Percentiles rank a stretch among this genome's conserved stretches.
Evolutionary conservation across 495 filamentous ascomycete genomes (phyloP).

Genomic region (Stereocaulon alpinum): DNA sequence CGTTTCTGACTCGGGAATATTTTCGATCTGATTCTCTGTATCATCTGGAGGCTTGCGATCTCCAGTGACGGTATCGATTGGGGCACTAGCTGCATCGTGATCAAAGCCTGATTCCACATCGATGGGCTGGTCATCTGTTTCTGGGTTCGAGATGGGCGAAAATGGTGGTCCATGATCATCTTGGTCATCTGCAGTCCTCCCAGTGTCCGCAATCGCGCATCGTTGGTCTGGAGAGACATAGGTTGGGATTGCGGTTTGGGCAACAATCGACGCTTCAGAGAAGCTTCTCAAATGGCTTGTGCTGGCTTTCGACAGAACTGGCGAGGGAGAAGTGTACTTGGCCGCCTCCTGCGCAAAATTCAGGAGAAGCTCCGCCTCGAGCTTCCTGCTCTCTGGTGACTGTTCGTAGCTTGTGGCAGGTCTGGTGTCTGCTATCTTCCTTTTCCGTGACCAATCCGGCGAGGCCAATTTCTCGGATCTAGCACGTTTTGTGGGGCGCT

Average conservation of each 20-base stretch:
- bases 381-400: slow-evolving; percentile 37
- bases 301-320: not conserved
- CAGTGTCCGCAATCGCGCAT: not conserved
- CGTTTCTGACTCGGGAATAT: not conserved
- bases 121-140: not conserved
- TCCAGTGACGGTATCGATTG: not conserved
- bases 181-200: not conserved
- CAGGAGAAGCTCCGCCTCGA: slow-evolving; percentile 45
- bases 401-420: slow-evolving; percentile 36
- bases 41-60: not conserved
- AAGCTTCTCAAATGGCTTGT: not conserved
- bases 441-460: slow-evolving; percentile 30
- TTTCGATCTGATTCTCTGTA: not conserved
- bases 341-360: slow-evolving; percentile 21
- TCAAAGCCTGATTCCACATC: not conserved
- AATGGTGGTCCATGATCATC: not conserved
- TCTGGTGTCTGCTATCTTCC: slow-evolving; percentile 22
- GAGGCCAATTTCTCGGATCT: slow-evolving; percentile 48
- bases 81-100: not conserved
- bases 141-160: slow-evolving; percentile 1
- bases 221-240: not conserved
- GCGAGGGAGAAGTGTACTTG: not conserved
- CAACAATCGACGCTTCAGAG: not conserved
- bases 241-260: not conserved
- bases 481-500: slow-evolving; percentile 48